phyloP scores from a whole-genome alignment of 345 rosid genomes.

The Eucalyptus regnans region DNA sequence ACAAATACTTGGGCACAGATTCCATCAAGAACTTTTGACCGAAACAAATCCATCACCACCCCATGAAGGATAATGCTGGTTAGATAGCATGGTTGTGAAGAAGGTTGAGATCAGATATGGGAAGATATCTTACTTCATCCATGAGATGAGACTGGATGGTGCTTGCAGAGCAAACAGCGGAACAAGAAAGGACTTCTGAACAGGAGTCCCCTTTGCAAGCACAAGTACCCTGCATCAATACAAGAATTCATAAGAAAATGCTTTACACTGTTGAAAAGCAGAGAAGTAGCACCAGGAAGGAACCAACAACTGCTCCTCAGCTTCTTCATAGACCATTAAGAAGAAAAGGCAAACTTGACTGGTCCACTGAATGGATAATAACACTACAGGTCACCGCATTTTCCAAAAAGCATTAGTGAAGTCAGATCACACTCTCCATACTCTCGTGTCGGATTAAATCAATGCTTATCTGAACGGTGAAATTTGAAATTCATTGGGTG shows the following conservation, averaged over 20 bases:
- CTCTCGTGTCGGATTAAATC: background rate
- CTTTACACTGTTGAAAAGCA: background rate
- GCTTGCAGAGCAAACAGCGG: slow-evolving; percentile 75
- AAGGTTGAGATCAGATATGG: background rate
- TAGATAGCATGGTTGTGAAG: background rate
- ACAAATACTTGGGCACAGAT: background rate
- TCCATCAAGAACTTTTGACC: background rate
- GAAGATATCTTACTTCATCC: slow-evolving; percentile 59
- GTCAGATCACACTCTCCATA: background rate
- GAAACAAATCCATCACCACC: background rate
- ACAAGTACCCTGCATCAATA: slow-evolving; percentile 36
- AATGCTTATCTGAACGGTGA: background rate
- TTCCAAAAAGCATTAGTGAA: background rate
- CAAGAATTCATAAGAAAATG: background rate
- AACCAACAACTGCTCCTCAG: background rate
- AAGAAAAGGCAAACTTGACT: background rate
- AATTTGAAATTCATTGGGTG: background rate
- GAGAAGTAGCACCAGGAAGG: background rate
- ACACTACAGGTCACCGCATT: background rate
- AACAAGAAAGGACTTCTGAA: slow-evolving; percentile 69
- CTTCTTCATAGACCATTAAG: background rate
- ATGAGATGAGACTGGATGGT: slow-evolving; percentile 49
- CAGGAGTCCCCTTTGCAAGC: slow-evolving; percentile 64
- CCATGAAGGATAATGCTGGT: background rate
- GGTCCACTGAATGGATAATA: background rate